phyloP scores from a whole-genome alignment of 257 asterid genomes.

The Perilla frutescens region DNA sequence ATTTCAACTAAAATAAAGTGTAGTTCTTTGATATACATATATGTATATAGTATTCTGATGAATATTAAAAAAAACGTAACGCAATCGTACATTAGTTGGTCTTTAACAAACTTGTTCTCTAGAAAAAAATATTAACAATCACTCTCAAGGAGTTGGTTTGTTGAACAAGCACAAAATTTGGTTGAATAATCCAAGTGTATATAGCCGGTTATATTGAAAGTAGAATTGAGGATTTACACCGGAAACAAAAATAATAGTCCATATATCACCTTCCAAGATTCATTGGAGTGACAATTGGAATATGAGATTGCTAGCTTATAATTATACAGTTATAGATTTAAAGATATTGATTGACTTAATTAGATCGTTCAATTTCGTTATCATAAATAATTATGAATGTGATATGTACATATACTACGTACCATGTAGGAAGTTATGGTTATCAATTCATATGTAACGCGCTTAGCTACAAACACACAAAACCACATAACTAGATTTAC shows the following conservation, averaged over 20 bases:
- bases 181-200: constrained; percentile 16
- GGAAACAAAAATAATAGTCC: constrained; percentile 25
- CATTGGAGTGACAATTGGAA: not conserved
- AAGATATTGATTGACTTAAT: no score
- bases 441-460: no score
- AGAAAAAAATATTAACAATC: not conserved
- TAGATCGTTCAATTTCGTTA: no score
- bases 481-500: no score
- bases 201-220: constrained; percentile 16
- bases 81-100: not conserved
- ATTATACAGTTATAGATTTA: no score
- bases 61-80: not conserved
- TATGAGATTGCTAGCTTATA: no score
- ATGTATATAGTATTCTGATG: not conserved
- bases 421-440: no score
- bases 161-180: not conserved
- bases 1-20: not conserved
- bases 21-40: no score
- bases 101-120: not conserved
- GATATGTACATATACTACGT: no score
- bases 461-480: no score
- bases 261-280: constrained; percentile 6
- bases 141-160: not conserved
- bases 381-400: no score
- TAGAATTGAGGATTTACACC: not conserved